phyloP scores from a whole-genome alignment of 129 eudicot species.

The Chrysanthemum seticuspe region DNA sequence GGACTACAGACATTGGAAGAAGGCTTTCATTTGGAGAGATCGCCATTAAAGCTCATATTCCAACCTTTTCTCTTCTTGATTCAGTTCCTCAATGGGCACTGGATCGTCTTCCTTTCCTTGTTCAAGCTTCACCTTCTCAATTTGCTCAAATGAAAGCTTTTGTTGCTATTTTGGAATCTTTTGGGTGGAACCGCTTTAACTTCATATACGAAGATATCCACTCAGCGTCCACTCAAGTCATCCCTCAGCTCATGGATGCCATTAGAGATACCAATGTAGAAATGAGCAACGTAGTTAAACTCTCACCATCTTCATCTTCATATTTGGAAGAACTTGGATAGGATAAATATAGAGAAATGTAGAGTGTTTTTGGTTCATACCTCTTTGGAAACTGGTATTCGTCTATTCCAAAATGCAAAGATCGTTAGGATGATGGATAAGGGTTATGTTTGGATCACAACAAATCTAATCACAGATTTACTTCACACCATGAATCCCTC shows the following conservation, averaged over 20 bases:
- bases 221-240: constrained; percentile 31
- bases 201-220: constrained; percentile 38
- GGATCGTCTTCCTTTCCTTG: constrained; percentile 39
- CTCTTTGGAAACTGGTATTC: constrained; percentile 34
- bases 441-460: constrained; percentile 56
- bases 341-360: constrained; percentile 31
- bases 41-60: constrained; percentile 29
- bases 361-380: constrained; percentile 56
- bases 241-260: constrained; percentile 37
- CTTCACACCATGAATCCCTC: constrained; percentile 41
- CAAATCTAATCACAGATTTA: constrained; percentile 38
- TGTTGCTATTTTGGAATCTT: constrained; percentile 42
- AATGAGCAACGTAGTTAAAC: constrained; percentile 32
- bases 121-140: constrained; percentile 48
- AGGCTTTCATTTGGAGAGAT: constrained; percentile 40
- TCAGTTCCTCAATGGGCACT: constrained; percentile 43
- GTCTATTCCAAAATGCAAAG: constrained; percentile 44
- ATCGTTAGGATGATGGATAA: constrained; percentile 41
- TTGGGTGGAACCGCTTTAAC: constrained; percentile 29
- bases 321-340: constrained; percentile 34
- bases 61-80: constrained; percentile 46
- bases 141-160: constrained; percentile 46
- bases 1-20: constrained; percentile 58
- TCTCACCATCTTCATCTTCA: constrained; percentile 26
- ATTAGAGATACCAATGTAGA: constrained; percentile 24